phyloP scores from a whole-genome alignment of 2,329 filamentous ascomycete genomes.

The Pseudocercospora eumusae region DNA sequence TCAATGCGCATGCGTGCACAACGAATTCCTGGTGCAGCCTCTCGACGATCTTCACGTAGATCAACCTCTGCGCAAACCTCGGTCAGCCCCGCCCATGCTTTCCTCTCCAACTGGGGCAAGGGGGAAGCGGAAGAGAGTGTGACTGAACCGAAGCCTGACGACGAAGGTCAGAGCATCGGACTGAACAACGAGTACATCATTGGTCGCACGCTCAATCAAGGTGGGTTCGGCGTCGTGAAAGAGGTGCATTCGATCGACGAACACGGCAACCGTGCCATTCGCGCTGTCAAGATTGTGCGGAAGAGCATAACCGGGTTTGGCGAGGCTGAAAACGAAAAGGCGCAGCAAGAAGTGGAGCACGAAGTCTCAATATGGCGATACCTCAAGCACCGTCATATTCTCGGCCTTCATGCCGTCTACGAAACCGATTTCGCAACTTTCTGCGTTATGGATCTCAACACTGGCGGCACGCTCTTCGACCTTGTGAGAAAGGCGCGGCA shows the following conservation, averaged over 20 bases:
- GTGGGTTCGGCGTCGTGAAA: conserved; percentile 67
- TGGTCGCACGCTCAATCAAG: conserved; percentile 65
- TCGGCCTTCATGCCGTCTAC: conserved; percentile 64
- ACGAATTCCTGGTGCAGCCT: conserved; percentile 27
- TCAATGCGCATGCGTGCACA: conserved; percentile 31
- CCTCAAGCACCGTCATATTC: conserved; percentile 62
- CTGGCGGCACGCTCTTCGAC: conserved; percentile 66
- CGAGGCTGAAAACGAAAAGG: conserved; percentile 64
- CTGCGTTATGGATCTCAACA: conserved; percentile 65
- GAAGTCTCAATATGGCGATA: conserved; percentile 69
- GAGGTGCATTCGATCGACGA: conserved; percentile 64
- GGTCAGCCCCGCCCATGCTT: conserved; percentile 39
- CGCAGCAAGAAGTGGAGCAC: conserved; percentile 68
- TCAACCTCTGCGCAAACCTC: conserved; percentile 35
- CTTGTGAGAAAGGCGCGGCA: conserved; percentile 58
- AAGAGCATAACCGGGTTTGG: conserved; percentile 58
- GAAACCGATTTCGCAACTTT: conserved; percentile 69
- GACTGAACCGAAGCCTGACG: conserved; percentile 56
- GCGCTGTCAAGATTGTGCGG: conserved; percentile 68
- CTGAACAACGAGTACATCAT: conserved; percentile 63
- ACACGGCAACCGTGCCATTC: conserved; percentile 53
- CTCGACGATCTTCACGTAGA: conserved; percentile 33
- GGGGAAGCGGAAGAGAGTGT: conserved; percentile 32
- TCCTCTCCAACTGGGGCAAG: conserved; percentile 35
- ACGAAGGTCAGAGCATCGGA: conserved; percentile 67